Conservation (phyloP, 345 rosid species). For the Lumnitzera littorea region DNA sequence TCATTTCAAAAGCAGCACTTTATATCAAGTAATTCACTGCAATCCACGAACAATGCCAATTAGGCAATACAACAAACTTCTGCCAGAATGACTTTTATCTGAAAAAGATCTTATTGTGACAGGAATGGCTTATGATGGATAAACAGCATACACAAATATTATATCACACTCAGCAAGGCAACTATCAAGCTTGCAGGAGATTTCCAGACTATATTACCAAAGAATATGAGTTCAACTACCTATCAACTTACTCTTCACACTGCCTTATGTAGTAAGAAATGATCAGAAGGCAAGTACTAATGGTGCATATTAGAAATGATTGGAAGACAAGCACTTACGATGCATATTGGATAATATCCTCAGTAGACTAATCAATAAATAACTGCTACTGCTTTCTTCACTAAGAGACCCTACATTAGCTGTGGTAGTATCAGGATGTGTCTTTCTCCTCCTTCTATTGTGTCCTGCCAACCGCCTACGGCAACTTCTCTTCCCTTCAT, state of each 20-base stretch:
- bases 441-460: slow-evolving; percentile 64
- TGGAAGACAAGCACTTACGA: slow-evolving; percentile 30
- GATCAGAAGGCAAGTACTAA: slow-evolving; percentile 20
- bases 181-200: background rate
- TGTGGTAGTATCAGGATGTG: slow-evolving; percentile 34
- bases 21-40: no score
- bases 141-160: no score
- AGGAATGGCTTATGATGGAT: no score
- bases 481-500: slow-evolving; percentile 78
- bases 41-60: no score
- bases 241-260: slow-evolving; percentile 1
- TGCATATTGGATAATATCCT: slow-evolving; percentile 58
- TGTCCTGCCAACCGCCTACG: slow-evolving; percentile 78
- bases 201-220: background rate
- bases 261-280: slow-evolving; percentile 5
- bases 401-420: slow-evolving; percentile 24
- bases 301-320: slow-evolving; percentile 42
- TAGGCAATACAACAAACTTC: no score
- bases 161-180: background rate
- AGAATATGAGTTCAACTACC: background rate
- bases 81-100: no score
- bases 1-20: no score
- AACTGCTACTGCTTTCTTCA: slow-evolving; percentile 44
- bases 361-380: slow-evolving; percentile 45
- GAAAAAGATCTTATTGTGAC: no score